Evolutionary conservation across 768 basidiomycete species (phyloP), one percentile per base, ranked within the genome.

Genomic region (Leccinum ochraceum): DNA sequence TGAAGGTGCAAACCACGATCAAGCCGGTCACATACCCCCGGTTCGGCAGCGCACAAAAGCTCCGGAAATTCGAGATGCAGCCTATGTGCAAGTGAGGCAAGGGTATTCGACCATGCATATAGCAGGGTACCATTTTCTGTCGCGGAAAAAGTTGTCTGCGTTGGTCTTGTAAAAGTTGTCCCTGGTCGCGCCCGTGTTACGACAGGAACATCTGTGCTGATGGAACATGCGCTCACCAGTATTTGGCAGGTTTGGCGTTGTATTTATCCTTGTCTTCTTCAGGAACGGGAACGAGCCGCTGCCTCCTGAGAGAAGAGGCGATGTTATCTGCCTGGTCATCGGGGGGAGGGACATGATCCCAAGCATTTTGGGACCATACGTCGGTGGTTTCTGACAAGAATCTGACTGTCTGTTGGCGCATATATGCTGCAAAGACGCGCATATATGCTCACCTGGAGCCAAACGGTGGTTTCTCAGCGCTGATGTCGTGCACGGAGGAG

Each of bases 61-160:
- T 98, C 95, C 0, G 91, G 92, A 68, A 98, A 98, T 73, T 99
- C 97, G n/a, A 92, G 86, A 66, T 91, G 85, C 32, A 98, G 79
- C 96, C 89, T 91, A 32, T 0, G 5, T 39, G 36, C 7, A 58
- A 53, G 48, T 70, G 34, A 63, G 59, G 11, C 39, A 7, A 55
- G 6, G 13, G 20, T 17, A 22, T 1, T 32, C 13, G 28, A 48
- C 53, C 51, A 22, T 53, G 50, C 2, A 36, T 20, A 26, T 3
- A 1, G 37, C 56, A 6, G 1, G 3, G 17, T 69, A 86, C 90
- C 97, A 99, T 78, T 94, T 92, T 59, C 97, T 81, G 75, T 98
- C 88, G 44, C 92, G 88, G 79, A 98, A 99, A 76, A 99, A 98
- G 66, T 95, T 95, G 69, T 77, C 83, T 22, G 85, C 80, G 63